Evolutionary conservation across 208 protist genomes (phyloP).

Genomic region (Acanthamoeba pearcei): DNA sequence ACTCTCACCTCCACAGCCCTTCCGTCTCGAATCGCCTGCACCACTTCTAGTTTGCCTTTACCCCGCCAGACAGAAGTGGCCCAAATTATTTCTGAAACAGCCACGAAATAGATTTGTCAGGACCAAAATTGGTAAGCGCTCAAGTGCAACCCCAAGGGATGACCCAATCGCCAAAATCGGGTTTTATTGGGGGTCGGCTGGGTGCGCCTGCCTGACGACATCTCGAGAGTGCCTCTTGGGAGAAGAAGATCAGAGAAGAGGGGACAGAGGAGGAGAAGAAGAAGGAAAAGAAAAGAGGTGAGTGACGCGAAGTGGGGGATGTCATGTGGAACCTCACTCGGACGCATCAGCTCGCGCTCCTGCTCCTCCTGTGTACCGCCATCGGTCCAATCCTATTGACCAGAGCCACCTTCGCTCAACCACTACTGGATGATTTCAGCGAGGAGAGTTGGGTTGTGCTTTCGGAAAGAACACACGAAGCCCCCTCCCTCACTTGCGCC

Average conservation of each 20-base stretch:
- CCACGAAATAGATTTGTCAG: too few relatives aligned
- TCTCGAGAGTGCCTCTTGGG: background rate
- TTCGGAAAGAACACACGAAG: background rate
- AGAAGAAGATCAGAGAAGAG: background rate
- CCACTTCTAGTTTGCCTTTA: too few relatives aligned
- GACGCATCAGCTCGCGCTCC: background rate
- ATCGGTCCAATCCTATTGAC: background rate
- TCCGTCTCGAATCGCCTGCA: too few relatives aligned
- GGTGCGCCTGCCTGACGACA: background rate
- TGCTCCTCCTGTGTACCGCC: slow-evolving; percentile 1
- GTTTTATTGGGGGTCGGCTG: background rate
- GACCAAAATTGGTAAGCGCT: too few relatives aligned
- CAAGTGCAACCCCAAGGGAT: too few relatives aligned
- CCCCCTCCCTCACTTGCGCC: background rate
- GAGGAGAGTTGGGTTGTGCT: background rate
- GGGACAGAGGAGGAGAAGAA: background rate
- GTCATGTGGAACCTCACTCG: slow-evolving; percentile 52
- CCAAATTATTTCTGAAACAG: too few relatives aligned
- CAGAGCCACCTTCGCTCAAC: background rate
- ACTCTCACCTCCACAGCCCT: too few relatives aligned
- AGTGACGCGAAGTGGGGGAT: slow-evolving; percentile 6
- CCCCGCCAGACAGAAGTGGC: too few relatives aligned
- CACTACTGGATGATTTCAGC: background rate
- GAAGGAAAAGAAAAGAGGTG: background rate
- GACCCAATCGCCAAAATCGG: background rate